These are phyloP conservation scores for Vaccinium myrtillus DNA, from an alignment of 148 eudicot species.

Conservation along the genomic window DNA sequence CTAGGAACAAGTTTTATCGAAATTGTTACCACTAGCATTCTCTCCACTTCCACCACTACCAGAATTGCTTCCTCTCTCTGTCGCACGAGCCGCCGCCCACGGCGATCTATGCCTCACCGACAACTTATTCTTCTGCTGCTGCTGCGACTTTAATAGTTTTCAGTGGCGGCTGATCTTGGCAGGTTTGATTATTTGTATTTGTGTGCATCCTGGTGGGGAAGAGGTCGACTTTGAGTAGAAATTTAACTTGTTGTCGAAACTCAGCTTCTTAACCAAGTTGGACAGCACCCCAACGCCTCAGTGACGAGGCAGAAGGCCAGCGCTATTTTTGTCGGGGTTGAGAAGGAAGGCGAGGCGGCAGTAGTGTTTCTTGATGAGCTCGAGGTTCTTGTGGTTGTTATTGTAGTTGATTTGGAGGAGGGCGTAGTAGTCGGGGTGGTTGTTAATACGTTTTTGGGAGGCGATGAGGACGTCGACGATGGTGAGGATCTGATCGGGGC, in stretches of 20 bases:
- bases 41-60: neutral
- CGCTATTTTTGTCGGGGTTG: conserved; percentile 13
- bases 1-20: conserved; percentile 35
- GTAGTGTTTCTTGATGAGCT: neutral
- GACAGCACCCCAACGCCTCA: conserved; percentile 13
- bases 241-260: conserved; percentile 42
- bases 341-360: conserved; percentile 16
- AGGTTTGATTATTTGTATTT: no score
- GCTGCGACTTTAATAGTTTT: neutral
- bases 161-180: no score
- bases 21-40: conserved; percentile 17
- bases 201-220: neutral
- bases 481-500: conserved; percentile 71
- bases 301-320: conserved; percentile 14
- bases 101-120: conserved; percentile 50
- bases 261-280: conserved; percentile 12
- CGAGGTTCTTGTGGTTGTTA: conserved; percentile 17
- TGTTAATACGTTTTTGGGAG: conserved; percentile 46
- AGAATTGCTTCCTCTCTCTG: conserved; percentile 15
- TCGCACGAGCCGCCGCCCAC: conserved; percentile 24
- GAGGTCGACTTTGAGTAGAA: conserved; percentile 52
- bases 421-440: conserved; percentile 64
- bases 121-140: conserved; percentile 32
- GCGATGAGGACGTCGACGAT: conserved; percentile 71
- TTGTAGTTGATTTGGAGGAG: conserved; percentile 59